phyloP scores from a whole-genome alignment of 2,329 filamentous ascomycete species.

The Arthrobotrys sinensis region DNA sequence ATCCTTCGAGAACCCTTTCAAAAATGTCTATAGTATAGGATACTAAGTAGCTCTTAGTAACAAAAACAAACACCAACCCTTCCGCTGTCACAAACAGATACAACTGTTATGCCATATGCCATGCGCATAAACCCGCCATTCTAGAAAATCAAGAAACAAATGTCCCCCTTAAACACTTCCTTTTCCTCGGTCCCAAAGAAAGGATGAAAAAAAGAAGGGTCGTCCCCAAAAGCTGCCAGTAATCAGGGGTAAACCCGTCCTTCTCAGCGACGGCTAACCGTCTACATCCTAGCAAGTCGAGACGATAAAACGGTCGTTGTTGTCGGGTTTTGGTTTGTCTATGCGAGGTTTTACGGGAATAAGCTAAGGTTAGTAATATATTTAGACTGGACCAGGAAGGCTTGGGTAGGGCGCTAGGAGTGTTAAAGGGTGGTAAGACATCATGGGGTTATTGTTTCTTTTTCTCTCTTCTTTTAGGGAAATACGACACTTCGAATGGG shows the following conservation, averaged over 20 bases:
- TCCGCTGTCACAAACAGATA: not conserved
- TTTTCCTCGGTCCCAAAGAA: not conserved
- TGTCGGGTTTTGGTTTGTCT: constrained; percentile 25
- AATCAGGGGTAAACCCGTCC: constrained; percentile 16
- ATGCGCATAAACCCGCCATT: constrained; percentile 18
- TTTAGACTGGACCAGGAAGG: not conserved
- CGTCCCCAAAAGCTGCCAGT: not conserved
- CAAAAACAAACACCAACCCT: not conserved
- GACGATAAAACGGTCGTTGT: constrained; percentile 25
- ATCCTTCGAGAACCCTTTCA: no score
- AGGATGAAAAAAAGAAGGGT: not conserved
- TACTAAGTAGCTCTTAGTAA: not conserved
- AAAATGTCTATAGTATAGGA: no score
- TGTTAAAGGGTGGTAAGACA: constrained; percentile 14
- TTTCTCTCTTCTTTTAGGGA: not conserved
- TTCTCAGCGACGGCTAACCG: constrained; percentile 7
- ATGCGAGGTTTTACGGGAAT: constrained; percentile 8
- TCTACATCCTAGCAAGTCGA: constrained; percentile 14
- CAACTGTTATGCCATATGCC: not conserved
- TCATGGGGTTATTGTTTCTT: not conserved
- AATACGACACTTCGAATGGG: no score
- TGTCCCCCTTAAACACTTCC: not conserved
- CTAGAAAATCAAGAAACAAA: not conserved
- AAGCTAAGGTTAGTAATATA: not conserved
- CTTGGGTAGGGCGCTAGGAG: constrained; percentile 1